phyloP scores from a whole-genome alignment of 768 basidiomycete species.

The Suillus fuscotomentosus region DNA sequence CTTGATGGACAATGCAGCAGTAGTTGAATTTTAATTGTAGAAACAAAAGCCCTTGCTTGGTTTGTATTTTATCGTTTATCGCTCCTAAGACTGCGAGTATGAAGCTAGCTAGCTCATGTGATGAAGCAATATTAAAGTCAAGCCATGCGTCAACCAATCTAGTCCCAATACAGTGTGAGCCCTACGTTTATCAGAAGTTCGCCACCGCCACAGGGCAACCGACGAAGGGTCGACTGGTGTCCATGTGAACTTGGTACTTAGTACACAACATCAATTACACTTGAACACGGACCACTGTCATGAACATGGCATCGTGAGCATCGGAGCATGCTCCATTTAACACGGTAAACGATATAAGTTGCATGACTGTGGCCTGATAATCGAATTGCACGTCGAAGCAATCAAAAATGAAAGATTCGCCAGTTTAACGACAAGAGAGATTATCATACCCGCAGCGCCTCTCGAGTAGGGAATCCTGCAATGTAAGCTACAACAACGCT shows the following conservation, averaged over 20 bases:
- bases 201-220: neutral
- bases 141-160: neutral
- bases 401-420: neutral
- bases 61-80: neutral
- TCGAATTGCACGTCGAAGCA: neutral
- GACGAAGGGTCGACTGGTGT: neutral
- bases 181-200: neutral
- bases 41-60: neutral
- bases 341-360: neutral
- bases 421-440: neutral
- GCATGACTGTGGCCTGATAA: neutral
- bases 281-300: neutral
- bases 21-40: neutral
- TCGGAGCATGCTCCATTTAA: neutral
- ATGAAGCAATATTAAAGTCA: neutral
- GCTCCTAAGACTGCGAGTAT: neutral
- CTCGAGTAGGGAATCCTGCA: neutral
- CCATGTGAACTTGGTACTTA: neutral
- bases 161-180: neutral
- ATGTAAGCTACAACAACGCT: neutral
- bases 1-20: conserved; percentile 40
- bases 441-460: neutral
- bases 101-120: neutral
- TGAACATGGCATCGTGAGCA: neutral
- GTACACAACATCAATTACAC: no score